Evolutionary conservation across 2,329 filamentous ascomycete species (phyloP), one percentile per base, ranked within the genome.

Genomic region (Verticillium klebahnii): DNA sequence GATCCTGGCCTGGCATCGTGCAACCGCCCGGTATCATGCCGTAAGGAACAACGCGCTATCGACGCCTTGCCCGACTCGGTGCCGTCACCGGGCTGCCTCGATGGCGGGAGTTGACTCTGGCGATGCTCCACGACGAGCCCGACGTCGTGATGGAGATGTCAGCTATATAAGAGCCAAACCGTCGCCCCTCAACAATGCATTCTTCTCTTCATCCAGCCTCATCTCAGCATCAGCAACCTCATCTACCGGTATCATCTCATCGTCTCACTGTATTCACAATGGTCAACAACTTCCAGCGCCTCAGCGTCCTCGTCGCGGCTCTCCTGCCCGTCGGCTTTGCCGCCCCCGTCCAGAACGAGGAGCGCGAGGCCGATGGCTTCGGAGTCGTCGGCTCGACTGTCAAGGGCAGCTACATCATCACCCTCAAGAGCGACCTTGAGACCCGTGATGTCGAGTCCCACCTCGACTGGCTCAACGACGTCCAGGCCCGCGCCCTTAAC

Each of bases 351-450:
- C 62, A 39, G 39, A 34, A 57, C 36, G 25, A 32, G 25, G 37
- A 50, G 19, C 15, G 29, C 6, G 64, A 57, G 40, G 54, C n/a
- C 19, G 40, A 23, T 17, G 3, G n/a, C n/a, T 59, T 34, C n/a
- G 58, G 58, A 25, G 61, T 50, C 15, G 58, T 61, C 11, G 23
- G 25, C 39, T 52, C 62, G 59, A 64, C 75, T 40, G 64, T 77
- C 50, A 67, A 74, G 57, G 73, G 72, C 65, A 78, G 75, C 65
- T 81, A 80, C 68, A 81, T 82, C 61, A 69, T 82, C 68, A 81
- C 78, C 37, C 65, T 82, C 23, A 78, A 80, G 68, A 69, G 74
- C 9, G 71, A 72, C 36, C 66, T 75, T 52, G 29, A 57, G 45
- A n/a, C 55, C 14, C 59, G 54, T 17, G 58, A 62, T 50, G 36